These are phyloP conservation scores for Pythium brachiatum DNA, from an alignment of 352 stramenopile genomes.

Conservation along the genomic window DNA sequence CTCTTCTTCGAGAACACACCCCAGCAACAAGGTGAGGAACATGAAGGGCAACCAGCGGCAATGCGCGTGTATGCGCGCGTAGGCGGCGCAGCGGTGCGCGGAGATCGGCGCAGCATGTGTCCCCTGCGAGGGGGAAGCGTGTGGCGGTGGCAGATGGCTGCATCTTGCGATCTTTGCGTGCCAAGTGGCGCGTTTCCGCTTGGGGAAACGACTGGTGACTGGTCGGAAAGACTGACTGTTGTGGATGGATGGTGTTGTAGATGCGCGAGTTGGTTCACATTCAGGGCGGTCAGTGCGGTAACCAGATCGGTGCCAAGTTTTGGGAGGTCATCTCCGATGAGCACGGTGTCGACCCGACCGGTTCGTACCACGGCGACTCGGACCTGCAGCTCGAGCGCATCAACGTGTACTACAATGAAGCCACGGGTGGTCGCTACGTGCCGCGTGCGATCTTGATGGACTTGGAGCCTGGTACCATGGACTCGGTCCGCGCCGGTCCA, in stretches of 20 bases:
- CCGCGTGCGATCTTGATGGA: constrained; percentile 98
- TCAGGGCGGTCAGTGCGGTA: constrained; percentile 98
- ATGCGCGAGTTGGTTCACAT: constrained; percentile 98
- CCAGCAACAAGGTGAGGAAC: constrained; percentile 38
- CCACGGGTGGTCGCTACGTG: constrained; percentile 95
- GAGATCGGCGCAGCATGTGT: neutral
- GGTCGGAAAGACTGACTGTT: constrained; percentile 2
- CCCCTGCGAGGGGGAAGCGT: neutral
- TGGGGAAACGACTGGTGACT: constrained; percentile 22
- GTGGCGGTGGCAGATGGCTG: constrained; percentile 16
- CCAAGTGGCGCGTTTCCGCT: neutral
- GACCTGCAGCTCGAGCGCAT: constrained; percentile 97
- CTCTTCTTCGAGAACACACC: constrained; percentile 40
- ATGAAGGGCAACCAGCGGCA: neutral
- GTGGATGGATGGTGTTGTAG: constrained; percentile 26
- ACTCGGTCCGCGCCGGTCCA: constrained; percentile 94
- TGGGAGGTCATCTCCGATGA: constrained; percentile 97
- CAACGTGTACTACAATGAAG: constrained; percentile 99
- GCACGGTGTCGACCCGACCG: constrained; percentile 92
- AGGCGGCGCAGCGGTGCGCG: neutral
- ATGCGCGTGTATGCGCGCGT: neutral
- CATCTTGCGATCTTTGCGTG: constrained; percentile 23
- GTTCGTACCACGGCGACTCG: constrained; percentile 95
- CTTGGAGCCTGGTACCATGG: constrained; percentile 99
- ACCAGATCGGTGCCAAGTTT: constrained; percentile 99